Base-by-base conservation (phyloP, 257 asterid species). In the Plectranthus barbatus region DNA sequence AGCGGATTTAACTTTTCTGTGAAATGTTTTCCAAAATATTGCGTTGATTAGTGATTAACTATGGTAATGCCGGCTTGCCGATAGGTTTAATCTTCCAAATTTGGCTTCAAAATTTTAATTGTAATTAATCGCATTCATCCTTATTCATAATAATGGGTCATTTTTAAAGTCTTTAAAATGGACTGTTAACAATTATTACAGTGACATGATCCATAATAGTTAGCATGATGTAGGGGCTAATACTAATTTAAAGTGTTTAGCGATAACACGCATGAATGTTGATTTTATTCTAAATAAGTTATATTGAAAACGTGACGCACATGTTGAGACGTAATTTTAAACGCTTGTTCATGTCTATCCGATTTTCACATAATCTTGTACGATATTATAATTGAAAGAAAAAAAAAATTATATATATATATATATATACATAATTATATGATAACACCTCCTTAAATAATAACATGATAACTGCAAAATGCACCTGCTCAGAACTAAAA, bases 1-100 rank as follows among this genome's bases (percentile, higher is more conserved):
- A 46, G 9, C 62, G 50, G 66, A 34, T 54, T 71, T 71, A 71
- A 71, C 71, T 62, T 55, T 64, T 71, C 24, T 40, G 36, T 26
- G 11, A 56, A 64, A 39, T 42, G 26, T 64, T 71, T 70, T 48
- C 62, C 9, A 62, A 23, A 13, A 6, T 29, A 14, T 26, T 4
- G 1, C 26, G 10, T 51, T 12, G 7, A 13, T 19, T 1, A 29
- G 45, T 24, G 18, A 47, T 49, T 39, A 21, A 21, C 55, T 44
- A 44, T 24, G 19, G 14, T 13, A 24, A 24, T 26, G 19, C 6
- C 54, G 26, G 44, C 34, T 15, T 50, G 20, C 42, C 14, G n/a
- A 31, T 29, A 19, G 29, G 69, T 12, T 20, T 39, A 13, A 13
- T 13, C 36, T 20, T 6, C 47, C 7, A 11, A 19, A 7, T 41